These are phyloP conservation scores for Fagus sylvatica DNA, from an alignment of 306 rosid genomes.

Conservation along the genomic window DNA sequence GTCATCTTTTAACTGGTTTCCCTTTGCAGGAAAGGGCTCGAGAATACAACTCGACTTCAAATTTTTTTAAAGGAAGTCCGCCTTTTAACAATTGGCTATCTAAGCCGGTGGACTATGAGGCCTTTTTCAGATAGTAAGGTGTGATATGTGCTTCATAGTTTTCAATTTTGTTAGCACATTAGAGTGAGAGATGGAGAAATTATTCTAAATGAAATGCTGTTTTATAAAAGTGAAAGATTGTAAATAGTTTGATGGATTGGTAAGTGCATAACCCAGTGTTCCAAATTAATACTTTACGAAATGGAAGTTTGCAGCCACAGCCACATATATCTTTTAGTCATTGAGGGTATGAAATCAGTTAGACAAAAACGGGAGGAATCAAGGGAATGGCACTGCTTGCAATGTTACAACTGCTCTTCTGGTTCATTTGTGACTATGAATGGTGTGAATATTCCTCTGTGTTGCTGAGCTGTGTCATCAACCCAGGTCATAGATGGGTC, in stretches of 20 bases:
- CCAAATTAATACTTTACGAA: not conserved
- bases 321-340: not conserved
- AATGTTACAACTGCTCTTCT: not conserved
- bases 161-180: not conserved
- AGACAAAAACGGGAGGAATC: not conserved
- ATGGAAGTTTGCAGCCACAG: not conserved
- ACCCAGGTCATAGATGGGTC: not conserved
- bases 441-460: not conserved
- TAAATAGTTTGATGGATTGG: not conserved
- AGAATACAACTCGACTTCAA: conserved; percentile 52
- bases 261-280: not conserved
- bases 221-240: not conserved
- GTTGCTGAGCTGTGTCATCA: not conserved
- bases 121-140: conserved; percentile 30
- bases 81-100: conserved; percentile 62
- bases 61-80: conserved; percentile 50
- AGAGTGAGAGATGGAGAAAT: not conserved
- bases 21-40: conserved; percentile 60
- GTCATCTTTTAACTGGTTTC: conserved; percentile 14
- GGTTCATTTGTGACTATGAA: not conserved
- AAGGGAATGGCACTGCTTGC: not conserved
- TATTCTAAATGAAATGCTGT: not conserved
- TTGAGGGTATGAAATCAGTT: not conserved
- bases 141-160: not conserved
- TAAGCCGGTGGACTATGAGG: conserved; percentile 59